Percentiles rank a stretch among this genome's conserved stretches.
These are phyloP conservation scores for Polytrichum formosum DNA, from an alignment of 225 moss, liverwort and hornwort genomes.

Conservation along the genomic window DNA sequence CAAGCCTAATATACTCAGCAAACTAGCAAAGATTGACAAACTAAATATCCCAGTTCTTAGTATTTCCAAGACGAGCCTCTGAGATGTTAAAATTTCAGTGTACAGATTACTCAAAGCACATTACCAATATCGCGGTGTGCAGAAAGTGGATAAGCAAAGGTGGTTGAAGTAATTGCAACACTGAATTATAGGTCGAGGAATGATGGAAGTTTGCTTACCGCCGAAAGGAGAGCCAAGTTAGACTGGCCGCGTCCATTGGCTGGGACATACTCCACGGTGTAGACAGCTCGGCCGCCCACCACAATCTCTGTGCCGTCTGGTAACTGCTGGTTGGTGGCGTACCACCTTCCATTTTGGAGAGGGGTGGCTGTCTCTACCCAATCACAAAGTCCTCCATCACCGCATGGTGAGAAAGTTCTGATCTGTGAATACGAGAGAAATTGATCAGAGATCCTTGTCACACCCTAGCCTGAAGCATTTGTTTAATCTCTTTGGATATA, in stretches of 20 bases:
- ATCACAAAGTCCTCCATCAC: slow-evolving; percentile 25
- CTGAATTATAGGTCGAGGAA: too few species aligned
- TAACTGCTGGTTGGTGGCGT: slow-evolving; percentile 58
- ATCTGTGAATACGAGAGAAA: slow-evolving; percentile 21
- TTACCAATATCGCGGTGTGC: too few species aligned
- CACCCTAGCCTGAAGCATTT: too few species aligned
- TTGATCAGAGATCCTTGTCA: too few species aligned
- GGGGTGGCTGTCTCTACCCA: slow-evolving; percentile 43
- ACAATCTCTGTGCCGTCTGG: slow-evolving; percentile 47
- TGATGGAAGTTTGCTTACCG: slow-evolving; percentile 19
- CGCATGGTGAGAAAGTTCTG: slow-evolving; percentile 40
- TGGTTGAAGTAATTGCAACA: too few species aligned
- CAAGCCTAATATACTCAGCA: too few species aligned
- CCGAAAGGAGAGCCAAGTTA: slow-evolving; percentile 25
- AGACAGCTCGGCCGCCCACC: slow-evolving; percentile 47
- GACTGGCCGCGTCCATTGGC: slow-evolving; percentile 42
- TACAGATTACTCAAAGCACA: too few species aligned
- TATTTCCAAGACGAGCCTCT: too few species aligned
- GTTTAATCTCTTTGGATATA: too few species aligned
- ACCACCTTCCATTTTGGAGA: slow-evolving; percentile 45
- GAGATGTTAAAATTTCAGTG: too few species aligned
- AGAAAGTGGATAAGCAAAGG: background rate
- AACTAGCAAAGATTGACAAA: too few species aligned
- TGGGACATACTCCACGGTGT: slow-evolving; percentile 54
- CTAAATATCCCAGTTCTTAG: too few species aligned